These are phyloP conservation scores for Bromus sterilis DNA, from an alignment of 176 grass and related monocot species.

Conservation along the genomic window DNA sequence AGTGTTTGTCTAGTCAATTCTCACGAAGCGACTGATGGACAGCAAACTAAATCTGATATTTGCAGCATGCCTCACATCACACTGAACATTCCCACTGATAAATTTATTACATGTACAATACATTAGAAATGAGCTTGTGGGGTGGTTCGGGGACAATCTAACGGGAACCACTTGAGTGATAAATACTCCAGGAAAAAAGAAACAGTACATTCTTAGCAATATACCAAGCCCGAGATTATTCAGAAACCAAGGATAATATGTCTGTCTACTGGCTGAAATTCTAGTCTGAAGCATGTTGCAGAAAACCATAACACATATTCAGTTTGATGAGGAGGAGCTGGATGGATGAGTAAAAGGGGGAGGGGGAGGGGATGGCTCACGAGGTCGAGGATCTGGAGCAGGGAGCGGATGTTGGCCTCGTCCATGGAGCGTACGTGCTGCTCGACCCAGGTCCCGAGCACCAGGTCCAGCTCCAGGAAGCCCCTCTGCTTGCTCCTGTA, in stretches of 20 bases:
- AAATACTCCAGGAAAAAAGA: not conserved
- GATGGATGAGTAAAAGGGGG: not conserved
- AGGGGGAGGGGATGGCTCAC: conserved; percentile 24
- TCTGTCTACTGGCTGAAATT: not conserved
- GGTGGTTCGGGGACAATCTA: not conserved
- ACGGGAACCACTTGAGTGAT: not conserved
- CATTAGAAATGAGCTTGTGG: not conserved
- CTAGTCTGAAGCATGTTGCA: not conserved
- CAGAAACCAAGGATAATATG: not conserved
- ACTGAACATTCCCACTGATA: not conserved
- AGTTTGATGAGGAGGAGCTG: too few species aligned
- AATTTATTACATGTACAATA: not conserved
- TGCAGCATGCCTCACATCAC: not conserved
- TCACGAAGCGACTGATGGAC: not conserved
- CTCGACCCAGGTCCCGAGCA: conserved; percentile 85
- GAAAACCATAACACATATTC: too few species aligned
- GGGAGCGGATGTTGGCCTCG: conserved; percentile 60
- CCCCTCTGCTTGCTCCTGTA: conserved; percentile 94
- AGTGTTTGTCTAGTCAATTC: not conserved
- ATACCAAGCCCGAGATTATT: not conserved
- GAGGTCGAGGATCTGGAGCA: conserved; percentile 84
- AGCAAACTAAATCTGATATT: not conserved
- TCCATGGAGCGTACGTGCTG: conserved; percentile 72
- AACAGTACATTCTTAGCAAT: not conserved
- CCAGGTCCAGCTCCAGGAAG: conserved; percentile 87